Evolutionary conservation across 177 flowering plant genomes (phyloP).

Genomic region (Vitis hybrid): DNA sequence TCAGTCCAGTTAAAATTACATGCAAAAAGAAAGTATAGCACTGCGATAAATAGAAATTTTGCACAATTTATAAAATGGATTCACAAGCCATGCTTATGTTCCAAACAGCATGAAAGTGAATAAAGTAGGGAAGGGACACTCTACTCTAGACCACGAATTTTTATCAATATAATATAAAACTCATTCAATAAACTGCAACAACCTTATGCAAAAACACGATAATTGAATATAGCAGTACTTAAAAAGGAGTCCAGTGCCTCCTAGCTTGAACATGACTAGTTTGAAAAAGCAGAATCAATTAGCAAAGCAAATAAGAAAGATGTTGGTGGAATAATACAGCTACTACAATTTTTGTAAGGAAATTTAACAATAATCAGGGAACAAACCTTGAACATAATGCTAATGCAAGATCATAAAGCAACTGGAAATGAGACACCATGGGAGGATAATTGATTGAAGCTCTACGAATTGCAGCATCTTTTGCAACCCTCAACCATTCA

Average conservation of each 20-base stretch:
- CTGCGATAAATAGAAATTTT: not conserved
- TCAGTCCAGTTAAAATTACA: no score
- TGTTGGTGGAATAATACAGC: not conserved
- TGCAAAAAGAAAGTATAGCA: no score
- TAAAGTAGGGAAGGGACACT: no score
- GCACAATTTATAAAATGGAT: not conserved
- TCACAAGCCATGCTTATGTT: no score
- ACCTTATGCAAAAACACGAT: not conserved
- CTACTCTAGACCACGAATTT: no score
- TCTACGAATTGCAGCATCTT: constrained; percentile 95
- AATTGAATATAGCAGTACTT: not conserved
- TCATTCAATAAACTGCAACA: not conserved
- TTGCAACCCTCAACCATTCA: constrained; percentile 89
- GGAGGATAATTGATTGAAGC: constrained; percentile 94
- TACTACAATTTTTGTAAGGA: not conserved
- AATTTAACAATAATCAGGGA: constrained; percentile 11
- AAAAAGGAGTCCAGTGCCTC: not conserved
- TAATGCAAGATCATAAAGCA: constrained; percentile 83
- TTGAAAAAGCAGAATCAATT: not conserved
- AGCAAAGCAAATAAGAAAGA: not conserved
- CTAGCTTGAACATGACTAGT: not conserved
- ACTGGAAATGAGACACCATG: constrained; percentile 94
- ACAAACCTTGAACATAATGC: constrained; percentile 75
- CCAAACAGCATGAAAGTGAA: no score
- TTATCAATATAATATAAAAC: not conserved